Percentiles rank a stretch among this genome's conserved stretches.
Conservation (phyloP, 2,329 filamentous ascomycete genomes). For the Xylaria digitata region DNA sequence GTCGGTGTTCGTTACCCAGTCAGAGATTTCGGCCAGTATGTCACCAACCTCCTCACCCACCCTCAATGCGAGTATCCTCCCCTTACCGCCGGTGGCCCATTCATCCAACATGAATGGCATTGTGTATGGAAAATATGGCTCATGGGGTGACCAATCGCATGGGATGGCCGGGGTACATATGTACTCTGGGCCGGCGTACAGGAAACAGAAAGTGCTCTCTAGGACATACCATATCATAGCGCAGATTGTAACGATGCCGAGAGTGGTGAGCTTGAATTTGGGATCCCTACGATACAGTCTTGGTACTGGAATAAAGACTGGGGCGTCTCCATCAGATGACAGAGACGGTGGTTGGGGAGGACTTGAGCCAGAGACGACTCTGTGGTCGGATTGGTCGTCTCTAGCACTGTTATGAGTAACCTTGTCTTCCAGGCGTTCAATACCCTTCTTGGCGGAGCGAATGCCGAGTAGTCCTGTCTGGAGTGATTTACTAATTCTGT, state of each 20-base stretch:
- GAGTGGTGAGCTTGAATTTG: conserved; percentile 59
- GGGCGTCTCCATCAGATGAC: conserved; percentile 42
- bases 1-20: conserved; percentile 59
- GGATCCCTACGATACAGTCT: conserved; percentile 59
- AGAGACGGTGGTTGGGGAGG: conserved; percentile 5
- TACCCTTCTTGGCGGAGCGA: conserved; percentile 64
- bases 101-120: conserved; percentile 72
- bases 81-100: conserved; percentile 66
- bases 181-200: conserved; percentile 65
- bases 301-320: conserved; percentile 59
- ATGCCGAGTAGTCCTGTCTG: conserved; percentile 64
- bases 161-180: conserved; percentile 57
- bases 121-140: conserved; percentile 70
- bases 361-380: conserved; percentile 20
- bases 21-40: conserved; percentile 59
- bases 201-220: conserved; percentile 65
- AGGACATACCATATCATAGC: conserved; percentile 63
- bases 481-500: conserved; percentile 65
- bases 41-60: conserved; percentile 60
- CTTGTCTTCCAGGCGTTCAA: conserved; percentile 66
- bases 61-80: conserved; percentile 54
- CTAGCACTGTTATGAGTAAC: conserved; percentile 57
- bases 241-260: conserved; percentile 60
- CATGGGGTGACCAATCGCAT: conserved; percentile 67
- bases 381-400: conserved; percentile 31